Evolutionary conservation across 108 stramenopile species (phyloP), one percentile per base, ranked within the genome.

Genomic region (Cyclotella sp.): DNA sequence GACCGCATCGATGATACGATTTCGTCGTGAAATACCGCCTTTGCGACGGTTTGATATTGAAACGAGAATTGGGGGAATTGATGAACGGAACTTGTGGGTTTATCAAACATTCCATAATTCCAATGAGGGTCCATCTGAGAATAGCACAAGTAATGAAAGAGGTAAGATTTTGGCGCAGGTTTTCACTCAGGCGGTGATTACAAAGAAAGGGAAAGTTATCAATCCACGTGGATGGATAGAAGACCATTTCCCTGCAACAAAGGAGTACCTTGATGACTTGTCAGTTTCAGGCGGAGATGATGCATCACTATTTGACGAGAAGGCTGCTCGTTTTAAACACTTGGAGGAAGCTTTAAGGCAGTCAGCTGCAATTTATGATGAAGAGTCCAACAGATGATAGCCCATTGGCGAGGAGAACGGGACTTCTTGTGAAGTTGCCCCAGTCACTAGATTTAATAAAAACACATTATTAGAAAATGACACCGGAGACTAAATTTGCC

Each of bases 21-120:
- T 81, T 81, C 86, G 91, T 49, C 69, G 75, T 21, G 91, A 93
- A 70, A 79, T 93, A 30, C 71, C 69, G 46, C 87, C 87, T 15
- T 77, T 86, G 69, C 71, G 77, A 44, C 75, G 68, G 53, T 93
- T 93, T 73, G 71, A 90, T 72, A 80, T 93, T 24, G 79, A 93
- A 27, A 78, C 85, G 8, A 58, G 62, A 47, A 27, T 90, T 3
- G 70, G 53, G 15, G 78, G 66, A 14, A 64, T 93, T 64, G 88
- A 89, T 76, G 89, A 89, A 13, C 39, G 81, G 46, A 73, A 89
- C 69, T 46, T 88, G 14, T 93, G 89, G 89, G 85, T 88, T 49
- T 84, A 86, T 63, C 89, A 90, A 40, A 85, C 83, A 39, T 88
- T 90, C 65, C 84, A 85, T 44, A 63, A 84, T 77, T 73, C 72